A percentile compares a stretch with the other conserved stretches of the same genome.
phyloP scores from a whole-genome alignment of 2,329 filamentous ascomycete species.

The Aspergillus sclerotialis region DNA sequence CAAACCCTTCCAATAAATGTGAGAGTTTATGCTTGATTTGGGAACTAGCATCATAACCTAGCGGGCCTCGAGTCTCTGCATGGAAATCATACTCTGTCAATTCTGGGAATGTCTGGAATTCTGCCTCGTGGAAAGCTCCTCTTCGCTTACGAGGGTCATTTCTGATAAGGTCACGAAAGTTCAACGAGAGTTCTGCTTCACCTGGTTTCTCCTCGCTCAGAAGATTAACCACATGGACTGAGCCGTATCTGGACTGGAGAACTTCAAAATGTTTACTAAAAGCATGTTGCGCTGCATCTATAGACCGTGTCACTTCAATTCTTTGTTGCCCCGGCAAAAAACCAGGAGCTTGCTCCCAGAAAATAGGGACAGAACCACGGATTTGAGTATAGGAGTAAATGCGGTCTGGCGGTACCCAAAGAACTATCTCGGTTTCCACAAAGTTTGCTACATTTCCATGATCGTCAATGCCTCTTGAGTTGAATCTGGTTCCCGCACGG shows the following conservation, averaged over 20 bases:
- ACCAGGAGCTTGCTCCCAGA: constrained; percentile 91
- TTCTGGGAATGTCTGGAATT: constrained; percentile 67
- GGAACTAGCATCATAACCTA: constrained; percentile 84
- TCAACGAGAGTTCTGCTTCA: constrained; percentile 73
- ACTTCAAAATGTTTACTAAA: constrained; percentile 92
- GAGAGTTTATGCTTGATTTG: constrained; percentile 74
- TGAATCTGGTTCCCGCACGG: constrained; percentile 90
- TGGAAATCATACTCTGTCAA: constrained; percentile 95
- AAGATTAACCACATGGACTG: constrained; percentile 86
- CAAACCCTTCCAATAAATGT: constrained; percentile 75
- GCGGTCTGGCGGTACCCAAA: constrained; percentile 70
- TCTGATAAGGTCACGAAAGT: constrained; percentile 71
- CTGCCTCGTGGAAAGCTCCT: constrained; percentile 44
- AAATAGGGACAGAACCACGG: constrained; percentile 86
- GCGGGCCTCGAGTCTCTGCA: constrained; percentile 78
- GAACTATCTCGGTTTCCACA: constrained; percentile 93
- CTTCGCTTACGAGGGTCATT: constrained; percentile 63
- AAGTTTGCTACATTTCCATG: constrained; percentile 97
- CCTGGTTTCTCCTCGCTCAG: constrained; percentile 84
- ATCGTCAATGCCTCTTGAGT: constrained; percentile 94
- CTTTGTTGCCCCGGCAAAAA: constrained; percentile 90
- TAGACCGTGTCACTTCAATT: constrained; percentile 80
- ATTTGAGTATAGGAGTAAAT: constrained; percentile 93
- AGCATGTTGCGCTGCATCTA: constrained; percentile 84
- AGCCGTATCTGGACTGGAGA: constrained; percentile 80